Percentiles rank a stretch among this genome's conserved stretches.
Evolutionary conservation across 192 early-diverging fungal species (phyloP).

Genomic region (Coemansia sp.): DNA sequence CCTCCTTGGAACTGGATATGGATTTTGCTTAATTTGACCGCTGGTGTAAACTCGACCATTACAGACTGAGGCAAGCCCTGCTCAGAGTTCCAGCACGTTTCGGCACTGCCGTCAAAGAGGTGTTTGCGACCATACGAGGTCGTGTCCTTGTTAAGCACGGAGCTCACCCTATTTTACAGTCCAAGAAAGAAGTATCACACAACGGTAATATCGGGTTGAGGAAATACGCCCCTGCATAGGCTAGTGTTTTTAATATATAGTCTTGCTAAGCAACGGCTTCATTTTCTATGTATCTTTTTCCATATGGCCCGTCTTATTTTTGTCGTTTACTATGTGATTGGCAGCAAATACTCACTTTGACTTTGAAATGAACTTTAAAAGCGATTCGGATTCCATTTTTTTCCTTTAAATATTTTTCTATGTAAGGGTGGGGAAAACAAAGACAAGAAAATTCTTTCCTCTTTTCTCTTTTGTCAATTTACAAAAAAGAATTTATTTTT

Average conservation of each 20-base stretch:
- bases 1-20: slow-evolving; percentile 84
- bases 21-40: slow-evolving; percentile 47
- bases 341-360: slow-evolving; percentile 19
- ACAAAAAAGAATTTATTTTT: background rate
- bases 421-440: background rate
- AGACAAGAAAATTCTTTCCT: background rate
- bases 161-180: slow-evolving; percentile 73
- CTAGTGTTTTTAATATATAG: no score
- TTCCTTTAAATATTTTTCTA: background rate
- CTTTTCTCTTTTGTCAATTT: background rate
- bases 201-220: no score
- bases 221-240: no score
- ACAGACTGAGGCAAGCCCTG: slow-evolving; percentile 80
- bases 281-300: background rate
- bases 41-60: slow-evolving; percentile 64
- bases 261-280: background rate
- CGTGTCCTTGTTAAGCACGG: slow-evolving; percentile 80
- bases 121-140: slow-evolving; percentile 78
- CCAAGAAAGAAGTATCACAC: background rate
- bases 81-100: slow-evolving; percentile 97
- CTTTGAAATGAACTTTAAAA: slow-evolving; percentile 19
- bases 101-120: slow-evolving; percentile 73
- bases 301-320: background rate
- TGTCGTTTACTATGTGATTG: background rate
- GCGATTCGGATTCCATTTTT: slow-evolving; percentile 19